Conservation (phyloP, 257 asterid genomes). For the Penstemon newberryi region DNA sequence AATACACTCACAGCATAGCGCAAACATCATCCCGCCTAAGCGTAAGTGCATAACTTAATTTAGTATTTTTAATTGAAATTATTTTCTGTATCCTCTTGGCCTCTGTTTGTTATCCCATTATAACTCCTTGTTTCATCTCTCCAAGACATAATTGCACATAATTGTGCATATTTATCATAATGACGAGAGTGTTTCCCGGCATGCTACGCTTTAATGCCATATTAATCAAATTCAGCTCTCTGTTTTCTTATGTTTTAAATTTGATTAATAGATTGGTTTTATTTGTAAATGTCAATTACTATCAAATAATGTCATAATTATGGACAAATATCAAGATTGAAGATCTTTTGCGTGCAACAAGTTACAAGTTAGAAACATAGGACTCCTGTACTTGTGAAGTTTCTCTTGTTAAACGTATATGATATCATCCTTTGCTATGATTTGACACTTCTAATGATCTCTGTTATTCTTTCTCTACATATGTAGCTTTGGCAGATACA, state of each 20-base stretch:
- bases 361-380: neutral
- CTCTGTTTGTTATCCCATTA: neutral
- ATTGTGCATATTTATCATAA: neutral
- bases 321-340: conserved; percentile 11
- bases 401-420: conserved; percentile 8
- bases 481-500: conserved; percentile 88
- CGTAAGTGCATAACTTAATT: neutral
- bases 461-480: neutral
- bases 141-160: neutral
- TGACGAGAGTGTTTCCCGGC: no score
- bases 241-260: conserved; percentile 7
- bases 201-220: neutral
- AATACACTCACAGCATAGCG: no score
- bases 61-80: conserved; percentile 6
- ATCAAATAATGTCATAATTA: neutral
- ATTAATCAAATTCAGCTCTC: neutral
- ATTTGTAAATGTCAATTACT: neutral
- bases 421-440: neutral
- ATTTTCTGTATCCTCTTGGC: conserved; percentile 4
- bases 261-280: conserved; percentile 1
- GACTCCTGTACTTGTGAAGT: neutral
- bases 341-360: neutral
- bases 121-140: neutral
- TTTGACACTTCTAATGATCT: conserved; percentile 15
- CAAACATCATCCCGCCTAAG: no score